Percentiles rank a stretch among this genome's conserved stretches.
phyloP scores from a whole-genome alignment of 148 eudicot genomes.

The Persicaria tinctoria region DNA sequence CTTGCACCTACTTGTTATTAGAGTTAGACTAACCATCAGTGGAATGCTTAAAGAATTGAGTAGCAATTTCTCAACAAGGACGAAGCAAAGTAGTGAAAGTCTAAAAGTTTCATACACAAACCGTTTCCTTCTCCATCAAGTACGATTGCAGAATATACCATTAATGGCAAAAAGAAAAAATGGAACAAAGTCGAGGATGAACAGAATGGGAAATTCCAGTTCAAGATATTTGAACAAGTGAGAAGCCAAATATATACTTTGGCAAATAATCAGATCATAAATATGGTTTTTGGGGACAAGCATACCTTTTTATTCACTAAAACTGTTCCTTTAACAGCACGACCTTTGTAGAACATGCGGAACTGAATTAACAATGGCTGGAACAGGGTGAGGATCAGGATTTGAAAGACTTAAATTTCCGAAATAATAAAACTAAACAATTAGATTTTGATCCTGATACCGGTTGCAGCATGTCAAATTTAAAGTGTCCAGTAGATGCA shows the following conservation, averaged over 20 bases:
- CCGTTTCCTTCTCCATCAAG: background rate
- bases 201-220: background rate
- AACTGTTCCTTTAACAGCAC: slow-evolving; percentile 91
- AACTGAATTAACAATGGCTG: slow-evolving; percentile 86
- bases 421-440: background rate
- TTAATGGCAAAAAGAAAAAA: background rate
- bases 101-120: background rate
- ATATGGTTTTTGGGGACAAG: background rate
- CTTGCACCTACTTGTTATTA: background rate
- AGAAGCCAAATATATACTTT: background rate
- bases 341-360: slow-evolving; percentile 64
- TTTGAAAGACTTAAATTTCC: slow-evolving; percentile 2
- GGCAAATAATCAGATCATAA: background rate
- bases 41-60: background rate
- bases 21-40: background rate
- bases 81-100: background rate
- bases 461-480: slow-evolving; percentile 28
- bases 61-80: background rate
- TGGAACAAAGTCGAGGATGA: background rate
- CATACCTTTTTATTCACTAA: slow-evolving; percentile 64
- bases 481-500: slow-evolving; percentile 14
- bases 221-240: background rate
- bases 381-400: slow-evolving; percentile 17
- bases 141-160: background rate
- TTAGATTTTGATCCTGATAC: slow-evolving; percentile 24